phyloP scores from a whole-genome alignment of 129 eudicot genomes.

The Escallonia herrerae region DNA sequence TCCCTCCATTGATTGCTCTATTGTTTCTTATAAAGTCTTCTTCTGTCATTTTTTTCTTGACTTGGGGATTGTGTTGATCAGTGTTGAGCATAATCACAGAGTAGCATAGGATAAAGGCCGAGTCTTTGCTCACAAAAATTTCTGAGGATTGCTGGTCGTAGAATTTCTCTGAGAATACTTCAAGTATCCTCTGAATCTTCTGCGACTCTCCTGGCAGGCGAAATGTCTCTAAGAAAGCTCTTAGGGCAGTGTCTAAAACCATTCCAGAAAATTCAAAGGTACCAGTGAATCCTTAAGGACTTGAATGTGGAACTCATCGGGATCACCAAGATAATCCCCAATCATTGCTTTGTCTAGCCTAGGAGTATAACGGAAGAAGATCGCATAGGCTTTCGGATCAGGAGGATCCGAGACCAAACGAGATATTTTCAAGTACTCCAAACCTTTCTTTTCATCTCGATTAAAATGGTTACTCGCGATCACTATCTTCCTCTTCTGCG shows the following conservation, averaged over 20 bases:
- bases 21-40: constrained; percentile 75
- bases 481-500: constrained; percentile 50
- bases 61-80: constrained; percentile 96
- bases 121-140: constrained; percentile 60
- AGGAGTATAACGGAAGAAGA: constrained; percentile 62
- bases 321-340: constrained; percentile 54
- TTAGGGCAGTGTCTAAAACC: constrained; percentile 58
- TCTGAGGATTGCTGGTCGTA: constrained; percentile 80
- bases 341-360: constrained; percentile 56
- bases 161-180: constrained; percentile 53
- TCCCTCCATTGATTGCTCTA: constrained; percentile 69
- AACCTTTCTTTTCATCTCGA: constrained; percentile 38
- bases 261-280: constrained; percentile 49
- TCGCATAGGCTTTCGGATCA: constrained; percentile 38
- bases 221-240: constrained; percentile 40
- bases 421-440: constrained; percentile 32
- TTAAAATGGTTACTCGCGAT: constrained; percentile 48
- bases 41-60: constrained; percentile 89
- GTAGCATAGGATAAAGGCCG: constrained; percentile 63
- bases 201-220: constrained; percentile 54
- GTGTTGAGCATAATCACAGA: constrained; percentile 93
- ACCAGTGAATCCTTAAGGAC: constrained; percentile 44
- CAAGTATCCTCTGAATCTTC: constrained; percentile 42
- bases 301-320: constrained; percentile 34
- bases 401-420: constrained; percentile 33